Percentiles rank a stretch among this genome's conserved stretches.
Conservation (phyloP, 129 eudicot species). For the sunflower (Helianthus annuus) region DNA sequence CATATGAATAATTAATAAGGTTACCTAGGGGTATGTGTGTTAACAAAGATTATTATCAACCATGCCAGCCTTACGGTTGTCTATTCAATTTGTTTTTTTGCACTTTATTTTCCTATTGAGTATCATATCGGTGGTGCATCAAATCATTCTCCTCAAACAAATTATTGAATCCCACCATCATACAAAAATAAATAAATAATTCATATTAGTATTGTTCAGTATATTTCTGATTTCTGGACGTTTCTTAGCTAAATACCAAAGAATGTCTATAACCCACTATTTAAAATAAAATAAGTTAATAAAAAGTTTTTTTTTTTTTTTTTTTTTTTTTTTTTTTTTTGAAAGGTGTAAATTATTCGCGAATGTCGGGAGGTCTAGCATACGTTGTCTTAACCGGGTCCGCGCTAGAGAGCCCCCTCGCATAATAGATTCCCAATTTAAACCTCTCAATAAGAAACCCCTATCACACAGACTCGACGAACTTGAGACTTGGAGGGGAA, state of each 20-base stretch:
- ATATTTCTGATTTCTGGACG: conserved; percentile 32
- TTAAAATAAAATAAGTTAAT: conserved; percentile 21
- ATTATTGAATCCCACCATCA: conserved; percentile 35
- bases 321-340: no score
- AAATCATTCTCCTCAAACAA: conserved; percentile 24
- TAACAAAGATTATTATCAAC: conserved; percentile 1
- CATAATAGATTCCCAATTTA: no score
- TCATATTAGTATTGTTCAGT: conserved; percentile 14
- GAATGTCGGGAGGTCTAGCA: no score
- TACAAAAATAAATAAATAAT: conserved; percentile 20
- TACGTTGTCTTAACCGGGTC: no score
- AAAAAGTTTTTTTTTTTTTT: no score
- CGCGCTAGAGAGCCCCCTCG: no score
- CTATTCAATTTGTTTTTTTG: conserved; percentile 27
- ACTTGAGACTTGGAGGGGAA: no score
- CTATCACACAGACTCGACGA: no score
- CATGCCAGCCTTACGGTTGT: conserved; percentile 38
- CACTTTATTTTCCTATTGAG: conserved; percentile 31
- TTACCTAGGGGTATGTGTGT: neutral
- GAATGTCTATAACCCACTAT: conserved; percentile 36
- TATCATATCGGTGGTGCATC: conserved; percentile 26
- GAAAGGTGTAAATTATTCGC: no score
- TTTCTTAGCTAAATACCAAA: conserved; percentile 32
- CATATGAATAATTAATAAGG: neutral
- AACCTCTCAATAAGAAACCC: no score